These are phyloP conservation scores for Eucalyptus erythrocorys DNA, from an alignment of 345 rosid genomes.

Conservation along the genomic window DNA sequence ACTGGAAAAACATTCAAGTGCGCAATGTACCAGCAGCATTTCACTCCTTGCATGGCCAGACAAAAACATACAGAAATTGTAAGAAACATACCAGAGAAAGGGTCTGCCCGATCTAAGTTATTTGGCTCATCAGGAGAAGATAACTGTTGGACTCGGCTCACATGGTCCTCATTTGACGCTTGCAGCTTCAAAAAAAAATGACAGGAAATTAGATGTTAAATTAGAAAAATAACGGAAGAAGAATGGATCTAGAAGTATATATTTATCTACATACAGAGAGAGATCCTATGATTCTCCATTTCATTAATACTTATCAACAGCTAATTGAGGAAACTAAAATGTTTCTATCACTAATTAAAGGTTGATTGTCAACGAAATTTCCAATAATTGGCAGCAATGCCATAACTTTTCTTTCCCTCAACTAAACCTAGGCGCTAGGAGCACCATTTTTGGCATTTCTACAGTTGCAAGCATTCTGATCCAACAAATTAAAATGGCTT, in stretches of 20 bases:
- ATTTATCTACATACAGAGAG: not conserved
- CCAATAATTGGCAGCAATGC: not conserved
- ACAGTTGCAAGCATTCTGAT: not conserved
- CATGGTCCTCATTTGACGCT: not conserved
- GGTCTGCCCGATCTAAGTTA: not conserved
- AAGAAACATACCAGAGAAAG: not conserved
- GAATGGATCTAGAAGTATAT: not conserved
- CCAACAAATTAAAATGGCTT: not conserved
- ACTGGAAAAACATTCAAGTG: not conserved
- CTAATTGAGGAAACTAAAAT: not conserved
- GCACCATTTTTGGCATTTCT: not conserved
- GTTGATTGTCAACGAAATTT: not conserved
- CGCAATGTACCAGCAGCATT: not conserved
- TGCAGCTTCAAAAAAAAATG: not conserved
- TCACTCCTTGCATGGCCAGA: not conserved
- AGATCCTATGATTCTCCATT: not conserved
- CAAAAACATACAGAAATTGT: not conserved
- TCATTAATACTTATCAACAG: not conserved
- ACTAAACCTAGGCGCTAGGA: not conserved
- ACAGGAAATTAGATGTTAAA: not conserved
- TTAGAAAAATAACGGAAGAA: not conserved
- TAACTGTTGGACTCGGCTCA: not conserved
- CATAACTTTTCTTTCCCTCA: not conserved
- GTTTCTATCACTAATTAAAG: not conserved
- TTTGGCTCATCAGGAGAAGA: not conserved